Evolutionary conservation across 202 grass and related monocot genomes (phyloP).

Genomic region (Musa balbisiana): DNA sequence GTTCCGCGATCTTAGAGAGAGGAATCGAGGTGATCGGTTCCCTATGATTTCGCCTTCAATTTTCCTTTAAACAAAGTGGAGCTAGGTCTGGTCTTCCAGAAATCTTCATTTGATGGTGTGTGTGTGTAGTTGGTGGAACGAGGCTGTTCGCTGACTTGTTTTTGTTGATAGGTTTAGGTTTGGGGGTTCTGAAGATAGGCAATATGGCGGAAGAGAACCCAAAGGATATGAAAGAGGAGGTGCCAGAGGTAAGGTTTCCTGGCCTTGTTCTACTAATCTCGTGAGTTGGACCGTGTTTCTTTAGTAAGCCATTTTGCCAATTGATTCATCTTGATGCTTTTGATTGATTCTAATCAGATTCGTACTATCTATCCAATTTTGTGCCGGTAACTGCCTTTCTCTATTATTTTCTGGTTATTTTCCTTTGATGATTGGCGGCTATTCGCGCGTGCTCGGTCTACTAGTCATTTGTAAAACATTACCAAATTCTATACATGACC

Average conservation of each 20-base stretch:
- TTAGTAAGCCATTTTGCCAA: background rate
- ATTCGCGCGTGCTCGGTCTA: background rate
- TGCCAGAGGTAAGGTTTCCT: conserved; percentile 16
- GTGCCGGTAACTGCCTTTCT: no score
- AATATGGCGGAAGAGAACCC: conserved; percentile 20
- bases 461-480: background rate
- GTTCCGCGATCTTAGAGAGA: no score
- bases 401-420: no score
- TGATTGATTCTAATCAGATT: background rate
- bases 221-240: conserved; percentile 26
- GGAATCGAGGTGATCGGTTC: no score
- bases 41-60: no score
- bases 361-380: background rate
- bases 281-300: background rate
- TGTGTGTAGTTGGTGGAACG: background rate
- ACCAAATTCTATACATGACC: no score
- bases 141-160: background rate
- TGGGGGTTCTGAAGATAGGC: background rate
- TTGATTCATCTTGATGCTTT: background rate
- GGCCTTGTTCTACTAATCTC: background rate
- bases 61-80: no score
- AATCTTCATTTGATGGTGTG: no score
- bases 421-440: no score
- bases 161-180: background rate
- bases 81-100: no score